Base-by-base conservation (phyloP, 2,329 filamentous ascomycete species). In the Furcasterigmium furcatum region DNA sequence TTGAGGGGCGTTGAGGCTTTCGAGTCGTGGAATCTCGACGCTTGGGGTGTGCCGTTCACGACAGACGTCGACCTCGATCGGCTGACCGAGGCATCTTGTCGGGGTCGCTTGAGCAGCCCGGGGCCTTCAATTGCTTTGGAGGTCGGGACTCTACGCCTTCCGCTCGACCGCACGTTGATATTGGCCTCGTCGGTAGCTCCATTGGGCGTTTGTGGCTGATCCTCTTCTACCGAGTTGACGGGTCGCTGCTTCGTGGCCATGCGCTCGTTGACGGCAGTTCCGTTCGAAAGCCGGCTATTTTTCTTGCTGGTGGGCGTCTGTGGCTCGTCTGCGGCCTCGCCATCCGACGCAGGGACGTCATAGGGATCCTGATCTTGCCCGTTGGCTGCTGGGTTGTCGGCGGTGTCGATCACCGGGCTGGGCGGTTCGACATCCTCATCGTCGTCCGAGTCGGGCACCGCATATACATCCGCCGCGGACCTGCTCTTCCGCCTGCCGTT, bases 1-100 rank as follows among this genome's bases (percentile, higher is more conserved):
- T 76, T 82, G 9, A 76, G 68, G n/a, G 59, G 50, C 30, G 34
- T 36, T 3, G 34, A 9, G 34, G 19, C 44, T 14, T 35, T 42
- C 27, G 46, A 35, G n/a, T 36, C 34, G n/a, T 36, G 34, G 16
- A 36, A 36, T 19, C 34, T 14, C 6, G 34, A 9, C 3, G n/a
- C 32, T n/a, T 52, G 46, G 13, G 46, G 50, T 6, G 52, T 52
- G 7, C 41, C 51, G n/a, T 55, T 21, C 25, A 19, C 21, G 9
- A 27, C 41, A 19, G 41, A 43, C 50, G 32, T 54, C 45, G 18
- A 40, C 41, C 18, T 47, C 13, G 46, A 35, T 48, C 42, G 14
- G 38, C 36, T n/a, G 49, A 41, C 13, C 44, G 42, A 14, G 8
- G 30, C 46, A 3, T 36, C 34, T 16, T 18, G 16, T 10, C 34